phyloP scores from a whole-genome alignment of 176 grass and related monocot species.

The Oryza meyeriana region DNA sequence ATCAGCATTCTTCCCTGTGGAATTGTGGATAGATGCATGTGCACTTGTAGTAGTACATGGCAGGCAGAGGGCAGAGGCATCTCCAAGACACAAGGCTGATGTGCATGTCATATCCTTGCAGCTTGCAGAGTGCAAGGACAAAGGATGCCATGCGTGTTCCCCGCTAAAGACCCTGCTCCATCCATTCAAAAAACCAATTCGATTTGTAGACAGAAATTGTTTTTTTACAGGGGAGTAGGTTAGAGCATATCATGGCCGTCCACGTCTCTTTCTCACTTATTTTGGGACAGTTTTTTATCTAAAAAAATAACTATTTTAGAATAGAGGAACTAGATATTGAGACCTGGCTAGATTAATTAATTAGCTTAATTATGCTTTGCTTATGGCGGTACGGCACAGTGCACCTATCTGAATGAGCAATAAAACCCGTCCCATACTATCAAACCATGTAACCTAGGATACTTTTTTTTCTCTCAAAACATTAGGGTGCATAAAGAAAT shows the following conservation, averaged over 20 bases:
- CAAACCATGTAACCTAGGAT: neutral
- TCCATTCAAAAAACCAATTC: no score
- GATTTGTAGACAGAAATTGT: no score
- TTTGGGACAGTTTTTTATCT: no score
- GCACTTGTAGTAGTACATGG: neutral
- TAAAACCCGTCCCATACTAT: neutral
- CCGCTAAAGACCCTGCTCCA: neutral
- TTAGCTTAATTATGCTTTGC: neutral
- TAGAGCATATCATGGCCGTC: neutral
- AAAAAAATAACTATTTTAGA: no score
- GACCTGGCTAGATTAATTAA: neutral
- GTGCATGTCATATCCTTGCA: neutral
- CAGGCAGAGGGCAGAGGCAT: slow-evolving; percentile 9
- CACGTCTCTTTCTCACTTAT: neutral
- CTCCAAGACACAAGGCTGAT: neutral
- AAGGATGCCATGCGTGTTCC: slow-evolving; percentile 20
- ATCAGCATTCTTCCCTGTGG: neutral
- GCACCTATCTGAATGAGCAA: neutral
- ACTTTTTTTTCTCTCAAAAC: neutral
- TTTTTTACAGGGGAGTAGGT: no score
- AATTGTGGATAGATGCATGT: neutral
- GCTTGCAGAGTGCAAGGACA: slow-evolving; percentile 1
- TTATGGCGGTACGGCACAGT: neutral
- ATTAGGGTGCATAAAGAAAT: neutral
- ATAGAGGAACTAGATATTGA: no score